These are phyloP conservation scores for Singerocomus inundabilis DNA, from an alignment of 1,284 basidiomycete genomes.

Conservation along the genomic window DNA sequence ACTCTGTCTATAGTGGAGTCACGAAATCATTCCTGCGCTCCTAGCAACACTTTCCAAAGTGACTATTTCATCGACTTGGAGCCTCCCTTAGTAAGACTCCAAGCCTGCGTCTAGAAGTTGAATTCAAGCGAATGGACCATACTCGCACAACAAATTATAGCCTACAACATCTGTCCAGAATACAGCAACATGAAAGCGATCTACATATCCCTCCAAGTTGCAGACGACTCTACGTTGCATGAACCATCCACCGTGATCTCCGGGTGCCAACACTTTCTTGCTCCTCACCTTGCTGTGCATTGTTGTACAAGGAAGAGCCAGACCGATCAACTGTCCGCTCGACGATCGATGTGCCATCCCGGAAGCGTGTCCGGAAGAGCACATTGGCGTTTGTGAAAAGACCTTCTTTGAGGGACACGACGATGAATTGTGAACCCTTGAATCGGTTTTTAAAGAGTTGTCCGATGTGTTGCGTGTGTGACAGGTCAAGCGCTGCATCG, in stretches of 20 bases:
- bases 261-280: constrained; percentile 24
- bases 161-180: constrained; percentile 12
- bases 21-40: no score
- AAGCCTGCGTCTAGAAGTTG: no score
- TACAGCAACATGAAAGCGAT: constrained; percentile 5
- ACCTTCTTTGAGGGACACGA: constrained; percentile 96
- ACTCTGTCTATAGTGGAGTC: no score
- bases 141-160: constrained; percentile 16
- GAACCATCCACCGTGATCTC: constrained; percentile 20
- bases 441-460: constrained; percentile 97
- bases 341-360: constrained; percentile 90
- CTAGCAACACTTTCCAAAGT: no score
- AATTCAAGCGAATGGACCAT: background rate
- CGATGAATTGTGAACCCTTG: constrained; percentile 97
- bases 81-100: no score
- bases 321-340: constrained; percentile 73
- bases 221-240: constrained; percentile 2
- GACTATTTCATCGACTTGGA: no score
- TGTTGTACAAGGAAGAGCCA: constrained; percentile 40
- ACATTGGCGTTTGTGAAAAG: constrained; percentile 98
- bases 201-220: background rate
- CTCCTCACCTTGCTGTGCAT: constrained; percentile 15
- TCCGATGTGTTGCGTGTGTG: constrained; percentile 96
- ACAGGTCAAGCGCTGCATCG: constrained; percentile 93
- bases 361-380: constrained; percentile 88